Evolutionary conservation across 2,329 filamentous ascomycete species (phyloP), one percentile per base, ranked within the genome.

Genomic region (Cladophialophora yegresii): DNA sequence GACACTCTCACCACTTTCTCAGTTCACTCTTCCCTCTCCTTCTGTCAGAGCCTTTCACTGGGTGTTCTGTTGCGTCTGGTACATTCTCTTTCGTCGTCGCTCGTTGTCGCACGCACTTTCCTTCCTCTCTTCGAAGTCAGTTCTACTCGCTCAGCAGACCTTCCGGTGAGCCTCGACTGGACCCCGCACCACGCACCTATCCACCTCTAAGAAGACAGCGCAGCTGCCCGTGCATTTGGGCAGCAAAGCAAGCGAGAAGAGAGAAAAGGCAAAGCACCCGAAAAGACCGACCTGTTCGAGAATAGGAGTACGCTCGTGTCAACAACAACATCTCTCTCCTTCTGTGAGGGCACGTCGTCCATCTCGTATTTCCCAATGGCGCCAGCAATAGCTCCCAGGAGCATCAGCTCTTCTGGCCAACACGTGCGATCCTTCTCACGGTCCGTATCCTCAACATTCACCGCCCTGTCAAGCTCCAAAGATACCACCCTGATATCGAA

Each of bases 391-490:
- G 54, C 64, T 45, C 26, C 47, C 55, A 54, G 50, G 36, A 55
- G 58, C 26, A 51, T 54, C 36, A 55, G 61, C 43, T 51, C 51
- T 47, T 61, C 58, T 12, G 55, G 63, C 58, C 36, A 49, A 5
- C 61, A 58, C 58, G 9, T 68, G 30, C 53, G 54, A 22, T 33
- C 55, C 23, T 20, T 68, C 51, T 57, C 61, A 54, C 61, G 64
- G 9, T 54, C 66, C 23, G 28, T 66, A 33, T 66, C 63, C 13
- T 66, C 64, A n/a, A 58, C 43, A 28, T 16, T 67, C 36, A 55
- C 43, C 3, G 9, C 51, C 7, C 32, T 28, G 12, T 51, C 61
- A 28, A 59, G 63, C 26, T 56, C 63, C 10, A 57, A 62, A 43
- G 36, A 50, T 20, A 54, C 61, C 2, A 20, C 30, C 6, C 28